Conservation (phyloP, 2,329 filamentous ascomycete genomes). For the Ophiostoma angusticollis region DNA sequence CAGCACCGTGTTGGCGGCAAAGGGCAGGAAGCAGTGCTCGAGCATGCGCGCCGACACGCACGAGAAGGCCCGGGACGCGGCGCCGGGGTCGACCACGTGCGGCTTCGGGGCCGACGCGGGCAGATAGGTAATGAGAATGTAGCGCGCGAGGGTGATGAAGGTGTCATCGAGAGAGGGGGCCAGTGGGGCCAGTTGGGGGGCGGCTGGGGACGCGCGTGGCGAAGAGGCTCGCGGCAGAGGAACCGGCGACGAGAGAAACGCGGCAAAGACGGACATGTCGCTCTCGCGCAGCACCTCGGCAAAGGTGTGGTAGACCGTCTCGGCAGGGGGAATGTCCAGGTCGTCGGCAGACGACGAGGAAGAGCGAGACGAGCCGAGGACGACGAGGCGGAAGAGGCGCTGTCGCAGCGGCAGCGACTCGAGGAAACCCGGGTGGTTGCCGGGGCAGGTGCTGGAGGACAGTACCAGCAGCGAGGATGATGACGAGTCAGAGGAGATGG, state of each 20-base stretch:
- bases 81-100: conserved; percentile 23
- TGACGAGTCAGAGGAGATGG: conserved; percentile 25
- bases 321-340: conserved; percentile 28
- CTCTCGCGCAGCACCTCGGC: conserved; percentile 42
- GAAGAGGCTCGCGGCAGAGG: background rate
- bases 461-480: conserved; percentile 32
- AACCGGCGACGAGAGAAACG: conserved; percentile 28
- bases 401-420: conserved; percentile 50
- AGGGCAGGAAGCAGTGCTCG: conserved; percentile 49
- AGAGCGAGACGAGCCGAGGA: conserved; percentile 32
- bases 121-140: conserved; percentile 31
- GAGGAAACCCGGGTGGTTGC: conserved; percentile 4
- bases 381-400: conserved; percentile 47
- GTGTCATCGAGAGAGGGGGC: conserved; percentile 17
- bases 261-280: conserved; percentile 42
- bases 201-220: background rate
- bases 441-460: conserved; percentile 20
- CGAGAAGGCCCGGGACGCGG: conserved; percentile 21
- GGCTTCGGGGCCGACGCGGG: conserved; percentile 31
- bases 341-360: conserved; percentile 29
- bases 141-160: conserved; percentile 32
- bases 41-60: conserved; percentile 32
- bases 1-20: conserved; percentile 46
- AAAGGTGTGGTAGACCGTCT: conserved; percentile 46
- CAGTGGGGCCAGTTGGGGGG: conserved; percentile 16